Base-by-base conservation (phyloP, 2,329 filamentous ascomycete species). In the Xylariaceae sp. region DNA sequence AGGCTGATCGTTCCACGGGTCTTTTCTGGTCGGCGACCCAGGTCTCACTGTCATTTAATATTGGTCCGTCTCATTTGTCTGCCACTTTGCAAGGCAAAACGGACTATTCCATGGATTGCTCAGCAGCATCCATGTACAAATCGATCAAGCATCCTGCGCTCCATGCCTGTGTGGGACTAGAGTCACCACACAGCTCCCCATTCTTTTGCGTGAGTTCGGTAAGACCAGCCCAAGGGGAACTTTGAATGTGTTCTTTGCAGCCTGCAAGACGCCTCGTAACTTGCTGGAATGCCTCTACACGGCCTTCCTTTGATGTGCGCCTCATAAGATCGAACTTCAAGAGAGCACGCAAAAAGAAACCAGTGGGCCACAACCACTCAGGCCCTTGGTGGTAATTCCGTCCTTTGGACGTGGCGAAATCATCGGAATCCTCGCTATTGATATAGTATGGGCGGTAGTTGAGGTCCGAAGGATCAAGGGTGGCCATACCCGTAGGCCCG, bases 361-460 rank as follows among this genome's bases (percentile, higher is more conserved):
- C 93, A 1, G 89, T 91, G 0, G 91, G 94, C 93, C 93, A 98
- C 18, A 96, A 70, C 93, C 93, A 98, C 64, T 98, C 93, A 0
- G 93, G 94, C 4, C 93, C 93, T 64, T 97, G 91, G 64, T 98
- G 93, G 67, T 98, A 98, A 66, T 97, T 98, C 42, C 93, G 78
- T 37, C 93, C 93, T 66, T 97, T 97, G 54, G 86, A 82, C 0
- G 91, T 97, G 9, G 87, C 79, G 59, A 96, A 97, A 64, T 97
- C 87, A 11, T 79, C 81, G 45, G 85, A 91, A 65, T 98, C 93
- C 58, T 97, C 91, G 52, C 85, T 87, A 69, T 98, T 98, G 72
- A 85, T 82, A 69, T 98, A 98, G 70, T 93, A 88, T 0, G 90
- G 90, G 3, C 87, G 81, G 68, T 98, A 98, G 67, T 98, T 95